Conservation (phyloP, 352 stramenopile species). For the Thraustochytrium striatum region DNA sequence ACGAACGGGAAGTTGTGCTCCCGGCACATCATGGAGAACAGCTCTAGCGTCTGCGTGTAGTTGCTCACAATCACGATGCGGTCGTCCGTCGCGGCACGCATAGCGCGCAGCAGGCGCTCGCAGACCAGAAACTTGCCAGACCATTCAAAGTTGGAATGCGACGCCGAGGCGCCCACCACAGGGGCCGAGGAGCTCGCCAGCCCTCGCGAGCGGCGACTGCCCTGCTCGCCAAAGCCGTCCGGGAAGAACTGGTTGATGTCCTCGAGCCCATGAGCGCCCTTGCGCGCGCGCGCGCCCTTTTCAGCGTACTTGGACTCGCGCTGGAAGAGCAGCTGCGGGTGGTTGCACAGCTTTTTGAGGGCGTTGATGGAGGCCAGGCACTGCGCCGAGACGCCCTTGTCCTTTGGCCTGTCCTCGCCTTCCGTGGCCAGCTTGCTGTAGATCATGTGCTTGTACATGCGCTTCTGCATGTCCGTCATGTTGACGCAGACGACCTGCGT, state of each 20-base stretch:
- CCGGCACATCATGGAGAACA: constrained; percentile 72
- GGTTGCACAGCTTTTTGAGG: constrained; percentile 96
- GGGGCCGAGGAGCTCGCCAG: not conserved
- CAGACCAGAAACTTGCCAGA: constrained; percentile 85
- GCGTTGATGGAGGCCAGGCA: constrained; percentile 68
- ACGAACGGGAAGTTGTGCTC: constrained; percentile 77
- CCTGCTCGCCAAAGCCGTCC: not conserved
- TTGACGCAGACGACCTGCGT: constrained; percentile 98
- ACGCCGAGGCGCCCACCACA: not conserved
- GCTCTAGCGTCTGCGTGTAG: constrained; percentile 85
- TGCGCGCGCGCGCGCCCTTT: not conserved
- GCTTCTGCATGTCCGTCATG: constrained; percentile 87
- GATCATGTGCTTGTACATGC: constrained; percentile 93
- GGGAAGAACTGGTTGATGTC: constrained; percentile 46
- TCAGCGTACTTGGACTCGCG: constrained; percentile 1
- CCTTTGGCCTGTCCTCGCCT: not conserved
- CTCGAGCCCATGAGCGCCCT: constrained; percentile 8
- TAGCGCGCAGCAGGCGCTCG: constrained; percentile 89
- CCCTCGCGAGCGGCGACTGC: not conserved
- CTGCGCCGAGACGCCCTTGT: constrained; percentile 51
- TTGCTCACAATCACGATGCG: constrained; percentile 98
- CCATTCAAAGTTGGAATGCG: constrained; percentile 49
- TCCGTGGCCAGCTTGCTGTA: constrained; percentile 67
- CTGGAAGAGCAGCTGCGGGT: constrained; percentile 80
- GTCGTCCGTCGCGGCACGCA: constrained; percentile 88